Evolutionary conservation across 345 rosid genomes (phyloP), one percentile per base, ranked within the genome.

Genomic region (Nephelium lappaceum): DNA sequence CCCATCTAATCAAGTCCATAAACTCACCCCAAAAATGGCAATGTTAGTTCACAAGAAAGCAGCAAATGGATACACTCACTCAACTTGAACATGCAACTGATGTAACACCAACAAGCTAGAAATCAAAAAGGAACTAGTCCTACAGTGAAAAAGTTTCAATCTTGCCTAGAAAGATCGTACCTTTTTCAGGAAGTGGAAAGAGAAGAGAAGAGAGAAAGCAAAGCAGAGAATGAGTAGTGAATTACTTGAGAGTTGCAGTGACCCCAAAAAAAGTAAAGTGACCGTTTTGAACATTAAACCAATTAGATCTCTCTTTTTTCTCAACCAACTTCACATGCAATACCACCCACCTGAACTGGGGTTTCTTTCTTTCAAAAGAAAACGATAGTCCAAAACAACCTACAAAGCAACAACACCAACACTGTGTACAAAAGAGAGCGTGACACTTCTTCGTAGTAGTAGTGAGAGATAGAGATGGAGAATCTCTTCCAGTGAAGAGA

Each of bases 271-370:
- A 38, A 53, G 64, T 12, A 47, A 76, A 67, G 79, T 77, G 81
- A 83, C 85, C 60, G 66, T 24, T 61, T 67, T 25, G 11, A 31
- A 24, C 71, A 75, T 64, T 64, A 43, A 47, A 55, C 62, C 71
- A 75, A 64, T 75, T 75, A 45, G 63, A 78, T 73, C 76, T 66
- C 72, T 67, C 71, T 61, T 49, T 49, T 57, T 73, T 79, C 63
- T 21, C 79, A 81, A 84, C 84, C 82, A 86, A 86, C 87, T 84
- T 90, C 91, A 88, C 92, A 89, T 88, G 93, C 76, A 83, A 39
- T 67, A 72, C 64, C 64, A 60, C 27, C 64, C 8, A 19, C 63
- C 62, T 57, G 62, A 57, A n/a, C 83, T 75, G 82, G 67, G 79
- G 89, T 67, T 78, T 74, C 87, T 84, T 78, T 72, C 86, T 84